Conservation (phyloP, 2,329 filamentous ascomycete species). For the Aphanoascus verrucosus region DNA sequence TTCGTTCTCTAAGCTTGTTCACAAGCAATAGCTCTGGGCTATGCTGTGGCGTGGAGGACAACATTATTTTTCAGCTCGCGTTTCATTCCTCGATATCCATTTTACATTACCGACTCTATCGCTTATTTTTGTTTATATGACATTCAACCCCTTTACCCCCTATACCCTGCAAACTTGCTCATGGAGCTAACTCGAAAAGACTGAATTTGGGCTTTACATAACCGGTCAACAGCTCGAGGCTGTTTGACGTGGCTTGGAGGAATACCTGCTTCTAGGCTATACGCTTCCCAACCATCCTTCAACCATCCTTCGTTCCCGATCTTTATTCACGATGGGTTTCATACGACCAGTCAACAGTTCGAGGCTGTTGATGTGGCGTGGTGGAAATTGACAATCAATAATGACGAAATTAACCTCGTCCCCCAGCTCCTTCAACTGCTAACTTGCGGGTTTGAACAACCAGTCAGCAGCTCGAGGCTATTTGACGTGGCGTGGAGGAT, state of each 20-base stretch:
- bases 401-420: neutral
- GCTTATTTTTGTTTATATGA: no score
- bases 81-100: no score
- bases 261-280: neutral
- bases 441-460: neutral
- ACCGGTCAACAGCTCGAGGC: slow-evolving; percentile 8
- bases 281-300: neutral
- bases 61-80: neutral
- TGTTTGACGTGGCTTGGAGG: slow-evolving; percentile 5
- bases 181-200: no score
- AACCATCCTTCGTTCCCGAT: neutral
- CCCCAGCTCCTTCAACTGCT: neutral
- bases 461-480: neutral
- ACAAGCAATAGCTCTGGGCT: neutral
- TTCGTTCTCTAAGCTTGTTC: neutral
- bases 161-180: neutral
- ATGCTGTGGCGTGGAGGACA: neutral
- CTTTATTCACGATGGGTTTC: neutral
- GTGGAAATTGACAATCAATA: neutral
- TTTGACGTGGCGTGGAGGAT: slow-evolving; percentile 11
- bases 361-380: slow-evolving; percentile 10
- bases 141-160: neutral
- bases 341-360: slow-evolving; percentile 3
- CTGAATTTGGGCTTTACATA: slow-evolving; percentile 1
- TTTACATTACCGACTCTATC: no score